Evolutionary conservation across 2,329 filamentous ascomycete genomes (phyloP), one percentile per base, ranked within the genome.

Genomic region (Fusarium fujikuroi): DNA sequence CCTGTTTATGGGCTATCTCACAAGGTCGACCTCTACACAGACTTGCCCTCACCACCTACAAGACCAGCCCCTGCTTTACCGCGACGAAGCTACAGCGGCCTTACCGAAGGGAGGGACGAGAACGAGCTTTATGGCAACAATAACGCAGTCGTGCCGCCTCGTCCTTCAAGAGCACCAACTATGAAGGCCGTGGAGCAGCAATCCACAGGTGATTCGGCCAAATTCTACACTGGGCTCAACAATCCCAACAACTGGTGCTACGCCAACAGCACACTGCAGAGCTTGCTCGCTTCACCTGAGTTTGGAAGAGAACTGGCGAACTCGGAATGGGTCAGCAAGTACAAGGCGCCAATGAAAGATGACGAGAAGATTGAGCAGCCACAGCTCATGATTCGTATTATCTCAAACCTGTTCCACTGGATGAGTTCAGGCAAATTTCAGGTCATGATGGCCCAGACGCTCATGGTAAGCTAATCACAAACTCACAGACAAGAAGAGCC

Each of bases 161-260:
- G 76, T 78, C 59, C 79, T 80, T 58, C 81, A 77, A 70, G 81
- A 75, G 72, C 66, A 77, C 84, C 52, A 80, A 85, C 54, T 15
- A 68, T 68, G 60, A 83, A 84, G 66, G 80, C 83, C 19, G 67
- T 72, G 23, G 82, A 80, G 56, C 85, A 78, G 50, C 85, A 80
- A 85, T 90, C 75, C 88, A 92, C 74, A 11, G 72, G 74, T 9
- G 77, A 80, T 46, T 70, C 49, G 34, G 52, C 69, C 34, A 80
- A 70, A 42, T 67, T 75, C 43, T 79, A 80, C 43, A 84, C 93
- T 16, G 95, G 95, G 0, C 86, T 98, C 18, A 84, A 90, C 66
- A 98, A 98, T 76, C 93, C 94, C 44, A 90, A 91, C 2, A 92
- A 92, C 52, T 95, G 93, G 73, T 98, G 95, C 80, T 98, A 97